Evolutionary conservation across 176 grass and related monocot genomes (phyloP).

Genomic region (Tuctoria greenei): DNA sequence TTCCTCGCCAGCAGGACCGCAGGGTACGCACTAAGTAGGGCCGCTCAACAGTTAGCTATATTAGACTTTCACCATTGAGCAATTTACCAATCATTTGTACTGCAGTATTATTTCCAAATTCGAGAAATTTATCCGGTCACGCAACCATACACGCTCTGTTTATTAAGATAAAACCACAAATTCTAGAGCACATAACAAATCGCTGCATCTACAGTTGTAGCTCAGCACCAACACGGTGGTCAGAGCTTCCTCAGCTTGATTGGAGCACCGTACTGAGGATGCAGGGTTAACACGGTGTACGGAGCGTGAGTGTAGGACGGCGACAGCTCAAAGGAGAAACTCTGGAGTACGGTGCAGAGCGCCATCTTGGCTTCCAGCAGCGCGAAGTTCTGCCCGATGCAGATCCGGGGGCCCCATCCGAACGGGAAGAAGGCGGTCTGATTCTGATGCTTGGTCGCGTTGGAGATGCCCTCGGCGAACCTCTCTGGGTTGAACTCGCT

Average conservation of each 20-base stretch:
- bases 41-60: too few relatives aligned
- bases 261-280: constrained; percentile 71
- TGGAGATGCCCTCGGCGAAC: constrained; percentile 64
- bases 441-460: constrained; percentile 50
- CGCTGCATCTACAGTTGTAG: neutral
- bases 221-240: neutral
- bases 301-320: constrained; percentile 65
- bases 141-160: neutral
- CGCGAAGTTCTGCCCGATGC: constrained; percentile 71
- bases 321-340: constrained; percentile 67
- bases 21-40: neutral
- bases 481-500: constrained; percentile 66
- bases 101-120: neutral
- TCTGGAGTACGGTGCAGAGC: constrained; percentile 59
- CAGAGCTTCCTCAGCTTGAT: constrained; percentile 57
- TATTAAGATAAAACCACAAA: neutral
- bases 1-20: too few relatives aligned
- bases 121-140: neutral
- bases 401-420: constrained; percentile 61
- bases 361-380: constrained; percentile 69
- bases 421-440: constrained; percentile 63
- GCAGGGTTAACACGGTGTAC: constrained; percentile 43
- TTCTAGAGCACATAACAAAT: neutral
- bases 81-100: neutral
- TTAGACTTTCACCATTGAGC: neutral